Evolutionary conservation across 2,329 filamentous ascomycete genomes (phyloP).

Genomic region (Colletotrichum tanaceti): DNA sequence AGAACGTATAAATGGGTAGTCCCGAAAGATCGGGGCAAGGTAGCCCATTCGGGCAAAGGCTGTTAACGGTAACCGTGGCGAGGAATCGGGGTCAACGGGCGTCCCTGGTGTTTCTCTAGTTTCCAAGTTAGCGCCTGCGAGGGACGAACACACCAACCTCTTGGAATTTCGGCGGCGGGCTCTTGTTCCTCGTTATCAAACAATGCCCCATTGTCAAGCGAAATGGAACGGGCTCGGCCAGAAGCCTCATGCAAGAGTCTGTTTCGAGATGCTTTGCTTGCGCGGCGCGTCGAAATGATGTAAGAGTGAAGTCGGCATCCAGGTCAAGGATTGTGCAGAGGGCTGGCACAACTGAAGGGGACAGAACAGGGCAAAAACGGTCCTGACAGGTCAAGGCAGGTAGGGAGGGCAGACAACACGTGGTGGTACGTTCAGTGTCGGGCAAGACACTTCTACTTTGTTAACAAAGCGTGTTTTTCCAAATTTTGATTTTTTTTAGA

Average conservation of each 20-base stretch:
- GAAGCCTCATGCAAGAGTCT: not conserved
- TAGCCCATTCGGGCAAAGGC: conserved; percentile 27
- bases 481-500: too few relatives aligned
- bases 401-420: too few relatives aligned
- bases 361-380: conserved; percentile 11
- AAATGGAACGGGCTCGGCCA: not conserved
- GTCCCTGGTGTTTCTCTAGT: conserved; percentile 26
- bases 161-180: conserved; percentile 19
- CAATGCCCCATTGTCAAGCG: conserved; percentile 6
- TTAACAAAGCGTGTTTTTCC: not conserved
- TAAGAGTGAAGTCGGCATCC: not conserved
- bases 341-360: conserved; percentile 7
- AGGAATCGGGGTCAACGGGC: conserved; percentile 27
- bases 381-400: too few relatives aligned
- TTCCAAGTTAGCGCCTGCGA: conserved; percentile 19
- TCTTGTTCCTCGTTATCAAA: conserved; percentile 1
- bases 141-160: conserved; percentile 22
- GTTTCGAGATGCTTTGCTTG: not conserved
- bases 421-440: too few relatives aligned
- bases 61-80: conserved; percentile 12
- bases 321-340: conserved; percentile 1
- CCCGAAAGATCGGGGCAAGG: conserved; percentile 36
- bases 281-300: conserved; percentile 12
- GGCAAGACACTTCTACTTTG: too few relatives aligned
- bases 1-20: conserved; percentile 14